Percentiles rank a stretch among this genome's conserved stretches.
phyloP scores from a whole-genome alignment of 176 grass and related monocot genomes.

The Zoysia pacifica region DNA sequence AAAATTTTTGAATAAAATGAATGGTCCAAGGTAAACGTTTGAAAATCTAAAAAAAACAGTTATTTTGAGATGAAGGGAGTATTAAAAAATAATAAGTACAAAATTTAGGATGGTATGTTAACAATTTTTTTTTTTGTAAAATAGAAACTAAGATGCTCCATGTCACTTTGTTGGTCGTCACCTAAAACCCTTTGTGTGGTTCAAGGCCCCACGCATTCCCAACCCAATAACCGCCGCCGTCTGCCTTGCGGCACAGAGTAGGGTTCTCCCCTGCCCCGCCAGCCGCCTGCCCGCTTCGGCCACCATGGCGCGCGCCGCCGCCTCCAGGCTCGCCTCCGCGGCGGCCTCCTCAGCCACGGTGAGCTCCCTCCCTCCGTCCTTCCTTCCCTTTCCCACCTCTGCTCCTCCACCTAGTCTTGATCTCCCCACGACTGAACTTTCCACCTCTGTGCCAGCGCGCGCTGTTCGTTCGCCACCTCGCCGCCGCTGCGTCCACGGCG shows the following conservation, averaged over 20 bases:
- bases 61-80: no score
- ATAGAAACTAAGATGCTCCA: no score
- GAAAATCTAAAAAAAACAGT: no score
- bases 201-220: not conserved
- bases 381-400: not conserved
- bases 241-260: slow-evolving; percentile 20
- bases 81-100: no score
- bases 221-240: not conserved
- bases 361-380: not conserved
- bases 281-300: not conserved
- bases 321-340: slow-evolving; percentile 44
- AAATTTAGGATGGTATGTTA: no score
- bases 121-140: no score
- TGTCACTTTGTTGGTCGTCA: no score
- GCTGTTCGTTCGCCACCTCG: slow-evolving; percentile 49
- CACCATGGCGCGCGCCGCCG: slow-evolving; percentile 53
- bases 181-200: no score
- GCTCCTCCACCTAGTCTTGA: not conserved
- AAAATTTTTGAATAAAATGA: no score
- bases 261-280: slow-evolving; percentile 26
- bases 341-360: slow-evolving; percentile 37
- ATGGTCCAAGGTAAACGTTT: no score
- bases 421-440: slow-evolving; percentile 6
- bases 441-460: slow-evolving; percentile 41
- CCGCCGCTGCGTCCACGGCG: slow-evolving; percentile 27